These are phyloP conservation scores for Oenanthe javanica DNA, from an alignment of 140 eudicot species.

Conservation along the genomic window DNA sequence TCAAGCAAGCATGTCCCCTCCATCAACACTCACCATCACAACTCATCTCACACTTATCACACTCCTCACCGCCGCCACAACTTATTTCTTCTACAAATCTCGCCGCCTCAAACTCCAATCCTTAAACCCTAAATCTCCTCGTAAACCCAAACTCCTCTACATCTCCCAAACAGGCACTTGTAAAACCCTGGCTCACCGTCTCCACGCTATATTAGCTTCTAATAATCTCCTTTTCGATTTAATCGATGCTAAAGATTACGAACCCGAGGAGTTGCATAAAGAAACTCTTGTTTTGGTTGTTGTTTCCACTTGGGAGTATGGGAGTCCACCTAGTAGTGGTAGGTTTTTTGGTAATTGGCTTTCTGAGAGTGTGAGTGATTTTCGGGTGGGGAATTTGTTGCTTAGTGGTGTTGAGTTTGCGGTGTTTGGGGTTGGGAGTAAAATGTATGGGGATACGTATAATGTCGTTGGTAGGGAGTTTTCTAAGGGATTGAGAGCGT, in stretches of 20 bases:
- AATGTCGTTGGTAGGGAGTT: slow-evolving; percentile 56
- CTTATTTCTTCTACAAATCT: slow-evolving; percentile 73
- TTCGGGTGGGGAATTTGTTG: slow-evolving; percentile 72
- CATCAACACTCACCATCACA: slow-evolving; percentile 13
- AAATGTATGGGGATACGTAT: slow-evolving; percentile 51
- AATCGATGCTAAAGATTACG: slow-evolving; percentile 53
- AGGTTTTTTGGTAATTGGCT: slow-evolving; percentile 69
- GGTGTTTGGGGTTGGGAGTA: slow-evolving; percentile 86
- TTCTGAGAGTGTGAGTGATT: slow-evolving; percentile 75
- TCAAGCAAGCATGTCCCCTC: slow-evolving; percentile 17
- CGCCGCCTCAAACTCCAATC: slow-evolving; percentile 47
- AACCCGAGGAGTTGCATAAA: slow-evolving; percentile 74
- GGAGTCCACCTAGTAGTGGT: slow-evolving; percentile 61
- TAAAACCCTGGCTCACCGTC: slow-evolving; percentile 73
- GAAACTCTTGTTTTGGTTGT: slow-evolving; percentile 58
- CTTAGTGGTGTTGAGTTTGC: slow-evolving; percentile 55
- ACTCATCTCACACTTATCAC: slow-evolving; percentile 64
- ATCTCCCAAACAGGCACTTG: slow-evolving; percentile 73
- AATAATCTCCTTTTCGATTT: slow-evolving; percentile 53
- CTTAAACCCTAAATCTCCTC: slow-evolving; percentile 14
- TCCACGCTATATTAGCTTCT: slow-evolving; percentile 25
- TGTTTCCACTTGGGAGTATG: slow-evolving; percentile 85
- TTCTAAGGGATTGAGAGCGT: slow-evolving; percentile 37
- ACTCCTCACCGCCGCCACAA: slow-evolving; percentile 71
- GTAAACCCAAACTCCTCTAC: slow-evolving; percentile 59